Percentiles rank a stretch among this genome's conserved stretches.
phyloP scores from a whole-genome alignment of 306 rosid species.

The Psophocarpus tetragonolobus region DNA sequence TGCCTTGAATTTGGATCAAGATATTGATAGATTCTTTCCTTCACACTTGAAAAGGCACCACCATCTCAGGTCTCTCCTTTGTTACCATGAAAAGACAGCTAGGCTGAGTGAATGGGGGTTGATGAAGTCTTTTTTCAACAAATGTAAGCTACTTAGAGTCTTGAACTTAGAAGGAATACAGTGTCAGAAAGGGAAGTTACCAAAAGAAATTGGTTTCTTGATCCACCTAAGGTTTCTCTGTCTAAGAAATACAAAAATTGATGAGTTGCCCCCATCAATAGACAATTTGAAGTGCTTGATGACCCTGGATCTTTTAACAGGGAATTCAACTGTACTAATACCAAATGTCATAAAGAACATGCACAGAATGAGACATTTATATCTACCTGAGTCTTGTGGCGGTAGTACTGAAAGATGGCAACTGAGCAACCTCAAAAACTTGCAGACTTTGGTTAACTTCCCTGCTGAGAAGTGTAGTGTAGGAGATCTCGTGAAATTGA shows the following conservation, averaged over 20 bases:
- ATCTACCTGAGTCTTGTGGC: conserved; percentile 49
- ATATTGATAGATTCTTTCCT: conserved; percentile 32
- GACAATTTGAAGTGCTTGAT: conserved; percentile 54
- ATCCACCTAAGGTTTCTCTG: conserved; percentile 48
- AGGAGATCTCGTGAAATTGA: conserved; percentile 32
- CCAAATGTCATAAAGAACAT: conserved; percentile 46
- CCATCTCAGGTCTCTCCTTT: conserved; percentile 53
- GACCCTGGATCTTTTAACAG: conserved; percentile 54
- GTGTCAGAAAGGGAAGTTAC: conserved; percentile 35
- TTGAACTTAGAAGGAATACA: conserved; percentile 50
- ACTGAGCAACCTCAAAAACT: conserved; percentile 32
- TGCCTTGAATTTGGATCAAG: conserved; percentile 34
- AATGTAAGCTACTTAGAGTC: conserved; percentile 53
- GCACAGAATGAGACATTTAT: conserved; percentile 48
- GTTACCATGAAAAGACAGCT: conserved; percentile 34
- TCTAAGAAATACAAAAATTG: conserved; percentile 43
- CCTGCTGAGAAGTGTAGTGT: conserved; percentile 44
- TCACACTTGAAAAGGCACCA: conserved; percentile 27
- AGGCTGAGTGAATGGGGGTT: conserved; percentile 1
- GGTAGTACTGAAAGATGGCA: conserved; percentile 28
- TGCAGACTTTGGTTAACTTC: conserved; percentile 59
- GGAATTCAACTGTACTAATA: conserved; percentile 41
- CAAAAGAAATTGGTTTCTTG: conserved; percentile 52
- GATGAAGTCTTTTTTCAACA: conserved; percentile 40
- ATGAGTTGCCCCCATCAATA: conserved; percentile 49